A percentile compares a stretch with the other conserved stretches of the same genome.
phyloP scores from a whole-genome alignment of 1,284 basidiomycete genomes.

The Heimioporus punctisporus region DNA sequence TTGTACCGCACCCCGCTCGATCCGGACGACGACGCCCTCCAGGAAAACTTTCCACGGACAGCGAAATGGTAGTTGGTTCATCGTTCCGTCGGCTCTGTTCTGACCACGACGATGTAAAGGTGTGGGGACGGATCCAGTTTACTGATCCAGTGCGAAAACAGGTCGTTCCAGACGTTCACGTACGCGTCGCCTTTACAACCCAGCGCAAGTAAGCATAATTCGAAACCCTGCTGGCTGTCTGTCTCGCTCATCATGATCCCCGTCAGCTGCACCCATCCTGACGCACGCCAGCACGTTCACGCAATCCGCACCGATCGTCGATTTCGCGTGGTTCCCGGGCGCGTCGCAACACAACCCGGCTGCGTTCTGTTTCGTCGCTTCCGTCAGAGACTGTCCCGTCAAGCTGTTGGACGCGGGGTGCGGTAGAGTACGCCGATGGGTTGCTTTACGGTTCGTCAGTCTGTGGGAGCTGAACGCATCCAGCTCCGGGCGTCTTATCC shows the following conservation, averaged over 20 bases:
- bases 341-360: constrained; percentile 60
- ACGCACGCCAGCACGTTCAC: constrained; percentile 30
- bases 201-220: no score
- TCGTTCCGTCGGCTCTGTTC: no score
- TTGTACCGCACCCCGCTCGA: constrained; percentile 12
- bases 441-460: not conserved
- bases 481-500: constrained; percentile 77
- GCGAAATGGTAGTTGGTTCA: constrained; percentile 48
- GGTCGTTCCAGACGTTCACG: constrained; percentile 50
- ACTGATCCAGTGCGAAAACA: constrained; percentile 64
- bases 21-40: constrained; percentile 19
- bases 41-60: constrained; percentile 46
- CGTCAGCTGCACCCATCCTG: constrained; percentile 4
- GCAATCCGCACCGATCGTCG: constrained; percentile 73
- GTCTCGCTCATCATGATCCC: no score
- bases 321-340: constrained; percentile 82
- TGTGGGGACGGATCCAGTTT: constrained; percentile 64
- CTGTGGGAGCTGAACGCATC: not conserved
- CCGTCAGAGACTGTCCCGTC: constrained; percentile 81
- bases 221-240: no score
- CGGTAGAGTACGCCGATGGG: constrained; percentile 60
- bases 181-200: constrained; percentile 8
- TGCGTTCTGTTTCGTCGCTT: constrained; percentile 80
- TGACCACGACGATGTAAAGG: no score
- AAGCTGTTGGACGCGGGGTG: constrained; percentile 78